Percentiles rank a stretch among this genome's conserved stretches.
phyloP scores from a whole-genome alignment of 495 filamentous ascomycete species.

The Penicillium pancosmium region DNA sequence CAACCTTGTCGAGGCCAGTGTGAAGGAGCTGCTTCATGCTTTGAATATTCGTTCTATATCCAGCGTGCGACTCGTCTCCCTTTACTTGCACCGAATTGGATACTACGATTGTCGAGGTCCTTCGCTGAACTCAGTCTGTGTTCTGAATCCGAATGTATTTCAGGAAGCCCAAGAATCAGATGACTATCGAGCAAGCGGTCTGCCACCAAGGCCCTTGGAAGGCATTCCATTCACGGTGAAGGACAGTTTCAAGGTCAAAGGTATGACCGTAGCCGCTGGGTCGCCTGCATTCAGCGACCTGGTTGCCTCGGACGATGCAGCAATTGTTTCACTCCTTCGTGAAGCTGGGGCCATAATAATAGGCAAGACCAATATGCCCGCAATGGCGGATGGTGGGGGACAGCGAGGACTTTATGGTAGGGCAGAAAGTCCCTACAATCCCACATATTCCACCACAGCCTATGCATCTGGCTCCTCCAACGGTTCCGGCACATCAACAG shows the following conservation, averaged over 20 bases:
- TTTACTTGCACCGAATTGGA: slow-evolving; percentile 47
- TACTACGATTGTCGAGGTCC: slow-evolving; percentile 21
- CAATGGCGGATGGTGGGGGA: slow-evolving; percentile 27
- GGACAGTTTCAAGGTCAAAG: slow-evolving; percentile 67
- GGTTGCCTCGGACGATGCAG: slow-evolving; percentile 61
- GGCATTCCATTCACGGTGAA: slow-evolving; percentile 70
- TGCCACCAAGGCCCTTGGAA: slow-evolving; percentile 53
- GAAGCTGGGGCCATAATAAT: slow-evolving; percentile 63
- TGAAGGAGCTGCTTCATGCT: slow-evolving; percentile 44
- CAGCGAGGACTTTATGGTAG: slow-evolving; percentile 30
- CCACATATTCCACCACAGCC: slow-evolving; percentile 24
- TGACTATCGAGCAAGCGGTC: slow-evolving; percentile 19
- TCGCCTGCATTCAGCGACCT: slow-evolving; percentile 57
- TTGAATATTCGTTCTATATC: slow-evolving; percentile 39
- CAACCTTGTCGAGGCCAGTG: slow-evolving; percentile 55
- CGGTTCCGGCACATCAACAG: slow-evolving; percentile 29
- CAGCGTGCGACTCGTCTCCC: slow-evolving; percentile 43
- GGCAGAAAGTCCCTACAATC: slow-evolving; percentile 31
- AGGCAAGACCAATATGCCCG: slow-evolving; percentile 42
- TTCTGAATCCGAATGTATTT: slow-evolving; percentile 21
- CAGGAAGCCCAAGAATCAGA: slow-evolving; percentile 28
- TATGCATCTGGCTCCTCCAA: slow-evolving; percentile 32
- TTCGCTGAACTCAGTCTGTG: slow-evolving; percentile 22
- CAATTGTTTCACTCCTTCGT: slow-evolving; percentile 56
- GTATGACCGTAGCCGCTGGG: slow-evolving; percentile 58